phyloP scores from a whole-genome alignment of 257 asterid genomes.

The Rehmannia glutinosa region DNA sequence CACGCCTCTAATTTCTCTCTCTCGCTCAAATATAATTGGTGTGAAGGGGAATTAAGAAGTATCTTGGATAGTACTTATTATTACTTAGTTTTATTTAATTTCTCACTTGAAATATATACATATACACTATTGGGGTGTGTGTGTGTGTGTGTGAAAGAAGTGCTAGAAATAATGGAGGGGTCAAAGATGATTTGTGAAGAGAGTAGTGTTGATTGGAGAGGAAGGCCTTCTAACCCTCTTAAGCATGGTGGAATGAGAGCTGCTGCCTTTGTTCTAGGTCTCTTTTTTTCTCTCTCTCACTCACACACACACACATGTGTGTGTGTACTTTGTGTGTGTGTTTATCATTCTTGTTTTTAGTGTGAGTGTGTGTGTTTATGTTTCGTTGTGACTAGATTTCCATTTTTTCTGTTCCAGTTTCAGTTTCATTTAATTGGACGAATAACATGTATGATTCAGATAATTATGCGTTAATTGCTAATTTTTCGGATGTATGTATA shows the following conservation, averaged over 20 bases:
- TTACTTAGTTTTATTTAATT: background rate
- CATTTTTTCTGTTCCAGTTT: too few species aligned
- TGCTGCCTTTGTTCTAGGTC: conserved; percentile 80
- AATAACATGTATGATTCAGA: too few species aligned
- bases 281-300: conserved; percentile 15
- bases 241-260: conserved; percentile 91
- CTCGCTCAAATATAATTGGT: too few species aligned
- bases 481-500: too few species aligned
- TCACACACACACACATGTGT: background rate
- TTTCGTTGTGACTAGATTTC: too few species aligned
- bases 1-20: too few species aligned
- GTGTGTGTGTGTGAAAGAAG: background rate
- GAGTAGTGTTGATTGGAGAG: conserved; percentile 74
- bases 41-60: too few species aligned
- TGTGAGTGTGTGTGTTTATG: too few species aligned
- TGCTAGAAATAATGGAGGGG: conserved; percentile 38
- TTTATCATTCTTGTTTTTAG: background rate
- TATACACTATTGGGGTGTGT: background rate
- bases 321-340: too few species aligned
- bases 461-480: too few species aligned
- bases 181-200: conserved; percentile 20
- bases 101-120: background rate
- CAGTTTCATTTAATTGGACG: too few species aligned
- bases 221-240: conserved; percentile 59
- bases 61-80: too few species aligned